Conservation (phyloP, 768 basidiomycete genomes). For the Rhodotorula sphaerocarpa region DNA sequence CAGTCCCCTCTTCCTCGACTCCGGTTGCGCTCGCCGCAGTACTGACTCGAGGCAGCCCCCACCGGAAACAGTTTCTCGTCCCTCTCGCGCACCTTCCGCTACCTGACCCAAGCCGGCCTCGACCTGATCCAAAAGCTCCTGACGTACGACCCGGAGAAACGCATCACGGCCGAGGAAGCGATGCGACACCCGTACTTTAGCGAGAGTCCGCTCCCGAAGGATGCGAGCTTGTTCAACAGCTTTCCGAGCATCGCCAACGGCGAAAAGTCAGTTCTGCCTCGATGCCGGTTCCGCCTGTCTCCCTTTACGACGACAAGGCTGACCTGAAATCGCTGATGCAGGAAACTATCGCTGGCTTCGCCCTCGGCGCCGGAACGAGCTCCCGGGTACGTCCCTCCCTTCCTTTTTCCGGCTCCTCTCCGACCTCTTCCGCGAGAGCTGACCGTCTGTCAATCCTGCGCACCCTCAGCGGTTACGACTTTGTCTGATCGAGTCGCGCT, state of each 20-base stretch:
- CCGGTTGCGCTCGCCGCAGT: neutral
- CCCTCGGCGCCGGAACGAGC: constrained; percentile 25
- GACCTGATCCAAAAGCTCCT: constrained; percentile 74
- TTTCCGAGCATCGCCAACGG: constrained; percentile 95
- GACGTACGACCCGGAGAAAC: constrained; percentile 76
- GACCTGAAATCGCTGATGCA: neutral
- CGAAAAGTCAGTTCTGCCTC: constrained; percentile 56
- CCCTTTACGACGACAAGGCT: neutral
- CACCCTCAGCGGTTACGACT: constrained; percentile 12
- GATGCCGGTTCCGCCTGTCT: neutral
- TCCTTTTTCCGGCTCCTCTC: no score
- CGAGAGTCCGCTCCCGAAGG: constrained; percentile 89
- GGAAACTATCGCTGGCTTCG: constrained; percentile 21
- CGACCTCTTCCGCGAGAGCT: neutral
- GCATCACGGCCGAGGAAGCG: constrained; percentile 84
- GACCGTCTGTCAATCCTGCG: neutral
- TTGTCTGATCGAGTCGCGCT: no score
- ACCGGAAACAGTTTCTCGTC: constrained; percentile 43
- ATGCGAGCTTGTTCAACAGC: constrained; percentile 87
- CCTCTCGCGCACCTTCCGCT: constrained; percentile 74
- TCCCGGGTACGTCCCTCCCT: constrained; percentile 2
- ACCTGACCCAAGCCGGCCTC: constrained; percentile 72
- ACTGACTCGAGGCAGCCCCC: neutral
- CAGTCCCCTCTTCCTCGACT: neutral
- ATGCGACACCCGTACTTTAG: constrained; percentile 71